Evolutionary conservation across 1,139 yeast species (phyloP), one percentile per base, ranked within the genome.

Genomic region (Pichia kudriavzevii): DNA sequence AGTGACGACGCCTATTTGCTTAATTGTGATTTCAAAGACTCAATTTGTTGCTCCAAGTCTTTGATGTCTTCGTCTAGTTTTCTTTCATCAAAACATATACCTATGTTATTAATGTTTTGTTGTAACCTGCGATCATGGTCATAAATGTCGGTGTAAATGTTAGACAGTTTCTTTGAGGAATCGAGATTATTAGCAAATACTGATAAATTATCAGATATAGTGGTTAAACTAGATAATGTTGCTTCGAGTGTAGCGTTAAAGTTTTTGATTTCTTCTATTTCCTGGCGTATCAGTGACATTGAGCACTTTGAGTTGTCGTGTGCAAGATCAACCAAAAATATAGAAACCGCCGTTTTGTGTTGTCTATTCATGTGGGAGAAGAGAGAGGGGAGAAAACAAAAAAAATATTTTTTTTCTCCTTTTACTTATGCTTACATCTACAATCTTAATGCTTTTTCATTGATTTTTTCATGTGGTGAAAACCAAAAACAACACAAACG

Each of bases 81-180:
- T 7, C 7, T 12, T 15, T 8, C 6, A 10, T 14, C 10, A 11
- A 22, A 8, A 12, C n/a, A 14, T 4, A 17, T 22, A 10, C 10
- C 23, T 14, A n/a, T 13, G 12, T 4, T 25, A 20, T 10, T 11
- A 13, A 21, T 20, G 7, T 11, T 17, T 11, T 13, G 12, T 8
- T 30, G 15, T 12, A 34, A 17, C 5, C 17, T 7, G 12, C 29
- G 22, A 24, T 39, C 34, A 12, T 34, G 30, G 8, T 22, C 19
- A 18, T 36, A 33, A 7, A 39, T 39, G 14, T 36, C 36, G 4
- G 36, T 30, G 20, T 39, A 35, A 9, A 29, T 35, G 5, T 24
- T 30, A 2, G 37, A 22, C 5, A 39, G 14, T 3, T 14, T 23
- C n/a, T 36, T 39, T 4, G 42, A 32, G 26, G 35, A 30, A 7